These are phyloP conservation scores for Fusarium nanum DNA, from an alignment of 2,329 filamentous ascomycete genomes.

Conservation along the genomic window DNA sequence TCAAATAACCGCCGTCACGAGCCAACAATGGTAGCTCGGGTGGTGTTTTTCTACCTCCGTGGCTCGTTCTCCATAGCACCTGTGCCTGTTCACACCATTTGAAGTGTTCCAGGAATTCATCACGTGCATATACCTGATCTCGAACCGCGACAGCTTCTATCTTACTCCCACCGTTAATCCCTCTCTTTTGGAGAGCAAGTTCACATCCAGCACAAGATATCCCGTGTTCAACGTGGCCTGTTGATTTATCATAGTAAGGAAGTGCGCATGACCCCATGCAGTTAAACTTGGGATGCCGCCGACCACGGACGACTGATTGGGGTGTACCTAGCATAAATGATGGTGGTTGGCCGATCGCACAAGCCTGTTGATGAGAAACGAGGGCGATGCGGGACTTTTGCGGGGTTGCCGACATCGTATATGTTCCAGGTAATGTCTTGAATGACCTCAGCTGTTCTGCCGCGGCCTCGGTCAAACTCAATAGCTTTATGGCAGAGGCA, in stretches of 20 bases:
- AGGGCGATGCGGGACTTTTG: neutral
- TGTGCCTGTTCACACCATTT: too few relatives aligned
- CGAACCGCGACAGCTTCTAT: too few relatives aligned
- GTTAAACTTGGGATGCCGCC: neutral
- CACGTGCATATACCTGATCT: too few relatives aligned
- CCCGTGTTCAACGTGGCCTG: neutral
- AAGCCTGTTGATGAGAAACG: neutral
- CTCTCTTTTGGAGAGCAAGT: neutral
- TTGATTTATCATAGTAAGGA: neutral
- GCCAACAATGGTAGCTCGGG: too few relatives aligned
- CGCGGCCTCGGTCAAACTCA: neutral
- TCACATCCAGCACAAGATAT: neutral
- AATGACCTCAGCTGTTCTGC: neutral
- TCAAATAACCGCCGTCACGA: too few relatives aligned
- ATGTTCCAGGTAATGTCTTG: neutral
- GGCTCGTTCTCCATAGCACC: too few relatives aligned
- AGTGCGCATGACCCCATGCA: neutral
- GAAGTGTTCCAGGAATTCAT: too few relatives aligned
- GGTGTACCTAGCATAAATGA: too few relatives aligned
- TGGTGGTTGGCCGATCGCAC: neutral
- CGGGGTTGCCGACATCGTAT: neutral
- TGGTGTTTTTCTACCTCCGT: too few relatives aligned
- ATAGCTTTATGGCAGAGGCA: neutral
- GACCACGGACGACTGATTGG: too few relatives aligned
- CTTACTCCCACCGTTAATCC: too few relatives aligned